phyloP scores from a whole-genome alignment of 495 filamentous ascomycete genomes.

The Aspergillus hancockii region DNA sequence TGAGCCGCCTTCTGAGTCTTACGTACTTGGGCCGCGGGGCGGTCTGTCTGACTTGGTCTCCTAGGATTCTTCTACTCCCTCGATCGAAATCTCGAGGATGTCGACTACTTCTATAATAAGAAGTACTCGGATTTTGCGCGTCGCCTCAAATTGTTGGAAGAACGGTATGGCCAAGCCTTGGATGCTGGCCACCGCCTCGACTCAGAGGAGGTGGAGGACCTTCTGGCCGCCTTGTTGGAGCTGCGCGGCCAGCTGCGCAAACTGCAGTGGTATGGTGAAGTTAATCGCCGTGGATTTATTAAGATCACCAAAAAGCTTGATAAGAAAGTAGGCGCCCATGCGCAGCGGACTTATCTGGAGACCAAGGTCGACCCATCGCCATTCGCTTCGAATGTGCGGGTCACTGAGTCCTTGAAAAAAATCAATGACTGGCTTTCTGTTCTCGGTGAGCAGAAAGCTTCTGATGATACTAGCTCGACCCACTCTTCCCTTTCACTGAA shows the following conservation, averaged over 20 bases:
- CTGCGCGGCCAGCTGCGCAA: conserved; percentile 84
- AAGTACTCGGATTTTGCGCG: conserved; percentile 82
- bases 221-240: conserved; percentile 85
- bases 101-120: conserved; percentile 94
- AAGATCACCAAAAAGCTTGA: conserved; percentile 99
- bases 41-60: conserved; percentile 27
- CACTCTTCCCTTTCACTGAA: conserved; percentile 71
- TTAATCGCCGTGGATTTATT: conserved; percentile 90
- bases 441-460: conserved; percentile 68
- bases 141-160: conserved; percentile 78
- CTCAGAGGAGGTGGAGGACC: conserved; percentile 80
- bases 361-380: conserved; percentile 82
- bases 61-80: conserved; percentile 92
- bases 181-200: conserved; percentile 55
- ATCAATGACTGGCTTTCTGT: conserved; percentile 91
- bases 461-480: conserved; percentile 70
- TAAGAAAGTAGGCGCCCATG: conserved; percentile 76
- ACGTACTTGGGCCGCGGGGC: conserved; percentile 10
- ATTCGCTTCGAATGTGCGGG: conserved; percentile 76
- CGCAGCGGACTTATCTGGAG: conserved; percentile 79
- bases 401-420: conserved; percentile 65
- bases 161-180: conserved; percentile 70
- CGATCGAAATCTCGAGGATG: conserved; percentile 94
- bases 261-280: conserved; percentile 95
- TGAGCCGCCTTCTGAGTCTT: conserved; percentile 34